phyloP scores from a whole-genome alignment of 2,329 filamentous ascomycete genomes.

The Gliomastix tumulicola region DNA sequence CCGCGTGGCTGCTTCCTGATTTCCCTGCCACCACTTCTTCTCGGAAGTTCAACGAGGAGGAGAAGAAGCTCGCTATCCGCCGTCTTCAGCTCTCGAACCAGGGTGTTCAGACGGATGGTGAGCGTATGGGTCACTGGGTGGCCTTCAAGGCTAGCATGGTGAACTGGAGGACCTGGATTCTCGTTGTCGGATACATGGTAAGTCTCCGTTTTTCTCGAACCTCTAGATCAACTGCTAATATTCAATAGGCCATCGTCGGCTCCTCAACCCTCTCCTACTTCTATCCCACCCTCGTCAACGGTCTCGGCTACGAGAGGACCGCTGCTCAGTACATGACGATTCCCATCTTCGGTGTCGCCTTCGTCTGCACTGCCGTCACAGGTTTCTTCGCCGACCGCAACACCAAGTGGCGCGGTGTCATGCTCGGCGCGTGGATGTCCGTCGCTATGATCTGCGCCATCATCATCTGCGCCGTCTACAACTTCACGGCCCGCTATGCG shows the following conservation, averaged over 20 bases:
- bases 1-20: conserved; percentile 61
- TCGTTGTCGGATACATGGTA: conserved; percentile 9
- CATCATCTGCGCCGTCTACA: conserved; percentile 38
- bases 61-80: conserved; percentile 53
- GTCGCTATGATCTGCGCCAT: conserved; percentile 29
- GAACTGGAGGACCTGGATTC: conserved; percentile 8
- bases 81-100: conserved; percentile 57
- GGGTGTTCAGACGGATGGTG: conserved; percentile 53
- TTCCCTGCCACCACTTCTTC: conserved; percentile 55
- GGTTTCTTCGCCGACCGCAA: conserved; percentile 39
- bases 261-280: conserved; percentile 22
- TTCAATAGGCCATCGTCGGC: conserved; percentile 18
- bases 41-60: conserved; percentile 47
- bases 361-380: conserved; percentile 38
- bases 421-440: conserved; percentile 40
- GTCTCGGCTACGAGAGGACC: conserved; percentile 19
- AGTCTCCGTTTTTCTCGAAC: neutral
- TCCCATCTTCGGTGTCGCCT: conserved; percentile 46
- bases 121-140: conserved; percentile 23
- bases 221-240: neutral
- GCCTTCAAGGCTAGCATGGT: conserved; percentile 6
- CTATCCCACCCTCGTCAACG: conserved; percentile 22
- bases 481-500: conserved; percentile 43
- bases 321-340: conserved; percentile 23
- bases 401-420: conserved; percentile 33